These are phyloP conservation scores for Mayamaea pseudoterrestris DNA, from an alignment of 108 stramenopile species.

Conservation along the genomic window DNA sequence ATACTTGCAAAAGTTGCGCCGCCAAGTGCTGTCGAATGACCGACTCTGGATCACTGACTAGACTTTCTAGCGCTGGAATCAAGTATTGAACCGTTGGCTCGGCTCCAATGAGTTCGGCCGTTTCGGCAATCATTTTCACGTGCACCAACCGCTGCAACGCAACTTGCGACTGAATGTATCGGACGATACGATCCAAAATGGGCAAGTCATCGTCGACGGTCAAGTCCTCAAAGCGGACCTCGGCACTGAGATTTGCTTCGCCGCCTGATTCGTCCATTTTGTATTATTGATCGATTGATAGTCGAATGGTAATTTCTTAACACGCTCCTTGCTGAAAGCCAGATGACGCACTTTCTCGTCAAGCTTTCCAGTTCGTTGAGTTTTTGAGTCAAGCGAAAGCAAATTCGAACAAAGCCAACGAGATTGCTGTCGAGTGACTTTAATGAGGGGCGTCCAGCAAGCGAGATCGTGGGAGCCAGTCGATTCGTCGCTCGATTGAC, in stretches of 20 bases:
- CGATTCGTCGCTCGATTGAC: too few relatives aligned
- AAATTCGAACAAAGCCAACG: too few relatives aligned
- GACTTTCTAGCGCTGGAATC: slow-evolving; percentile 55
- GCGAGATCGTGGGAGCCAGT: too few relatives aligned
- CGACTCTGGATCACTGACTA: slow-evolving; percentile 73
- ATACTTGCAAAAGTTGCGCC: slow-evolving; percentile 65
- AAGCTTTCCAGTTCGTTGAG: too few relatives aligned
- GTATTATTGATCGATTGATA: too few relatives aligned
- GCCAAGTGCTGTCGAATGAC: slow-evolving; percentile 89
- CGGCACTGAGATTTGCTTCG: slow-evolving; percentile 19
- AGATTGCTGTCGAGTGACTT: too few relatives aligned
- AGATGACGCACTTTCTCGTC: too few relatives aligned
- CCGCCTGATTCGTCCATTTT: slow-evolving; percentile 1
- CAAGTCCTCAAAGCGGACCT: slow-evolving; percentile 90
- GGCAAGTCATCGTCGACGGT: slow-evolving; percentile 94
- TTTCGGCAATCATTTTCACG: slow-evolving; percentile 94
- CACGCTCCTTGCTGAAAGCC: too few relatives aligned
- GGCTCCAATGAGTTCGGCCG: slow-evolving; percentile 59
- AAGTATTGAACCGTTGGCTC: slow-evolving; percentile 40
- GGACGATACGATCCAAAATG: slow-evolving; percentile 79
- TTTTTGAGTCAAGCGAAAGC: too few relatives aligned
- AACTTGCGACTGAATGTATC: slow-evolving; percentile 83
- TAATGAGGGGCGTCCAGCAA: too few relatives aligned
- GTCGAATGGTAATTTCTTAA: too few relatives aligned
- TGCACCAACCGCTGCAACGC: slow-evolving; percentile 95